Conservation (phyloP, 1,284 basidiomycete species). For the Boletus semigastroideus region DNA sequence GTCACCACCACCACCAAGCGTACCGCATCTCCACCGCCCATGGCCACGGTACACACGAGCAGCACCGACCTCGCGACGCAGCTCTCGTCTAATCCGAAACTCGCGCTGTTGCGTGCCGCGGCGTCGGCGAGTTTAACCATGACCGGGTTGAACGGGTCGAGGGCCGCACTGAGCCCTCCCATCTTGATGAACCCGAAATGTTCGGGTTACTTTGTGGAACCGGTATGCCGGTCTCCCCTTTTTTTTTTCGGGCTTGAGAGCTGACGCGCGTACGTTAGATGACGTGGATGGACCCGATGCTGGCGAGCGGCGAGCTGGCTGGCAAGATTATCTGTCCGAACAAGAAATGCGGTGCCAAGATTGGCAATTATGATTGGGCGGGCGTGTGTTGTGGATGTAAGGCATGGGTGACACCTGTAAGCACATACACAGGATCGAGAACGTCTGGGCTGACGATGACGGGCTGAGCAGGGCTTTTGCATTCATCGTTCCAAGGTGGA, state of each 20-base stretch:
- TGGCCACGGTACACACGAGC: not conserved
- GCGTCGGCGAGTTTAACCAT: slow-evolving; percentile 25
- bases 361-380: slow-evolving; percentile 97
- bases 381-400: slow-evolving; percentile 91
- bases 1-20: not conserved
- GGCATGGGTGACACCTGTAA: slow-evolving; percentile 86
- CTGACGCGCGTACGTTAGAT: slow-evolving; percentile 47
- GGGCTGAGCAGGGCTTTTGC: slow-evolving; percentile 71
- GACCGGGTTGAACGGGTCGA: slow-evolving; percentile 23
- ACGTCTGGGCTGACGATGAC: not conserved
- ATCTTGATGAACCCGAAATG: slow-evolving; percentile 78
- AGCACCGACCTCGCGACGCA: slow-evolving; percentile 32
- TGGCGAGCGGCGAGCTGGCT: slow-evolving; percentile 71
- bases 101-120: slow-evolving; percentile 30
- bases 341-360: slow-evolving; percentile 83
- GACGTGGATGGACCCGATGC: slow-evolving; percentile 91
- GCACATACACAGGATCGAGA: not conserved
- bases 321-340: slow-evolving; percentile 94
- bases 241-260: no score
- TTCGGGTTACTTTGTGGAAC: slow-evolving; percentile 96
- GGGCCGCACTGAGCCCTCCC: slow-evolving; percentile 49
- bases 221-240: slow-evolving; percentile 45
- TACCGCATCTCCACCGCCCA: slow-evolving; percentile 1
- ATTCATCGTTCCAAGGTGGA: slow-evolving; percentile 90
- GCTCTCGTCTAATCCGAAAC: slow-evolving; percentile 33